Evolutionary conservation across 495 filamentous ascomycete species (phyloP), one percentile per base, ranked within the genome.

Genomic region (Aspergillus kassunensis): DNA sequence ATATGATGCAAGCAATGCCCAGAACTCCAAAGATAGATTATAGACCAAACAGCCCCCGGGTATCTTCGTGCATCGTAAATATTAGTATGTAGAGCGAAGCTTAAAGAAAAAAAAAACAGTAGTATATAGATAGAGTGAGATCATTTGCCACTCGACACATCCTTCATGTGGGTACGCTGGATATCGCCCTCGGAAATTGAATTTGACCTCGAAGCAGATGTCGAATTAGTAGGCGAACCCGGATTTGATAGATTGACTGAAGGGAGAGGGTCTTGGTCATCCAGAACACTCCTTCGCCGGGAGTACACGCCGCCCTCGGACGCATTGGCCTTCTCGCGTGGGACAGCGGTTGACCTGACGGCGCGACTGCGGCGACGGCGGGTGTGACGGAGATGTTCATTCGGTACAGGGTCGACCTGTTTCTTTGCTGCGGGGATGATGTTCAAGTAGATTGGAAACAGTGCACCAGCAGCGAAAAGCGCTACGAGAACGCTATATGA

Each of bases 391-490:
- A 75, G 65, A 37, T 70, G 68, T 50, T 76, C 73, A 41, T 74
- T 69, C 7, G 70, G 70, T 1, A 80, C 69, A 0, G 81, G 80
- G 63, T 86, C 84, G 11, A 83, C 76, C 55, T 87, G 78, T 52
- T 76, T 73, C 60, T 80, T 75, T n/a, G 81, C 86, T 5, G 67
- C 69, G 2, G 77, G 74, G 8, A 77, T 65, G 2, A 78, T 19
- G 47, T 82, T 82, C 25, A 87, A 64, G 63, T 83, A 86, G 0
- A 85, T 4, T 0, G 86, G 83, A 61, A 85, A 83, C 6, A 84
- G 58, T 4, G 73, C 64, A 1, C 80, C 82, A 19, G 73, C 75
- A 1, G 76, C 70, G 44, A 81, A 86, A 9, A 80, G 59, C 4
- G 84, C 83, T 8, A 85, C 70, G 6, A 82, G 64, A 15, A 88